Percentiles rank a stretch among this genome's conserved stretches.
These are phyloP conservation scores for Yamadazyma olivae DNA, from an alignment of 805 yeast species.

Conservation along the genomic window DNA sequence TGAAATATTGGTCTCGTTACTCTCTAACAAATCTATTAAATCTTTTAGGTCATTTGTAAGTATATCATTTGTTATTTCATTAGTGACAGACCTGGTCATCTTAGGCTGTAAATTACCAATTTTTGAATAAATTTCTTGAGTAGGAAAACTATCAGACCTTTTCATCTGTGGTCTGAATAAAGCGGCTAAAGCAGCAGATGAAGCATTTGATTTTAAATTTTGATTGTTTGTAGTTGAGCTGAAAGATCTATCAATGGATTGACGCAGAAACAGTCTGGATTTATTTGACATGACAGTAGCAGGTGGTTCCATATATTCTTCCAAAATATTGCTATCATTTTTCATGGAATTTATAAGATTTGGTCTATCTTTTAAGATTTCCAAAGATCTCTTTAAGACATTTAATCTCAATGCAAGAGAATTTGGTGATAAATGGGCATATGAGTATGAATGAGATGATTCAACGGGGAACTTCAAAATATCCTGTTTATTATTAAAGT, in stretches of 20 bases:
- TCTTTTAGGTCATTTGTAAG: conserved; percentile 42
- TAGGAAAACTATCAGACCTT: conserved; percentile 38
- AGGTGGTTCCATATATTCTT: not conserved
- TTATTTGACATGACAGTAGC: not conserved
- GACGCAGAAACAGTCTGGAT: not conserved
- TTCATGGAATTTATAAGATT: conserved; percentile 32
- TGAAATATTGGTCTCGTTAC: conserved; percentile 23
- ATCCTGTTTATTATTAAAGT: conserved; percentile 21
- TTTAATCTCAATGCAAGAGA: conserved; percentile 72
- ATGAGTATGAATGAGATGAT: conserved; percentile 81
- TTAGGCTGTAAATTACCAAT: not conserved
- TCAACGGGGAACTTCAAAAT: conserved; percentile 68
- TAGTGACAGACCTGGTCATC: not conserved
- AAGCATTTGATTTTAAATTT: conserved; percentile 39
- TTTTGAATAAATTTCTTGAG: conserved; percentile 14
- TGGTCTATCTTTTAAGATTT: conserved; percentile 68
- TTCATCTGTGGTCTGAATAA: conserved; percentile 36
- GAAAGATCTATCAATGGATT: not conserved
- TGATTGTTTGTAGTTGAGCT: not conserved
- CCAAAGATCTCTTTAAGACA: conserved; percentile 72
- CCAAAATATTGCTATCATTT: not conserved
- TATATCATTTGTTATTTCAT: conserved; percentile 5
- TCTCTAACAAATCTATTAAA: conserved; percentile 47
- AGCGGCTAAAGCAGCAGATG: conserved; percentile 47
- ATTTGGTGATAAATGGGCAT: conserved; percentile 78